Conservation (phyloP, 208 protist genomes). For the Acanthamoeba divionensis region DNA sequence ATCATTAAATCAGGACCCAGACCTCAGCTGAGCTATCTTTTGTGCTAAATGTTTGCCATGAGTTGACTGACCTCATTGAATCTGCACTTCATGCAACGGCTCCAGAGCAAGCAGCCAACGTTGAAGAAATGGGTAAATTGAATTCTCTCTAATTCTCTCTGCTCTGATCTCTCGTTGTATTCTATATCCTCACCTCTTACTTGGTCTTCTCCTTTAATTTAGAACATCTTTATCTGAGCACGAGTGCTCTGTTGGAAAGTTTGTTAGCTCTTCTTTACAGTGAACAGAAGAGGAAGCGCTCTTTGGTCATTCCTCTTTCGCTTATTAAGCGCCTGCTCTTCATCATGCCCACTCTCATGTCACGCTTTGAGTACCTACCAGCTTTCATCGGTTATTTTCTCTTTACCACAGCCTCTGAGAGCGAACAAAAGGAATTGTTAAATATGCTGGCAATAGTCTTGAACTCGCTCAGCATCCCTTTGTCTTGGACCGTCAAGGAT, state of each 20-base stretch:
- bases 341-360: neutral
- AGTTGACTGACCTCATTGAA: neutral
- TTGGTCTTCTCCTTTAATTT: no score
- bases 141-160: no score
- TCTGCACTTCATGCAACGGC: neutral
- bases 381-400: neutral
- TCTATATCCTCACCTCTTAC: no score
- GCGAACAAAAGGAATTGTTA: neutral
- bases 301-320: no score
- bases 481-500: neutral
- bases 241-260: neutral
- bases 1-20: neutral
- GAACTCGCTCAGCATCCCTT: neutral
- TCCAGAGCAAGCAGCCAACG: no score
- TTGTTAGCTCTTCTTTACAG: neutral
- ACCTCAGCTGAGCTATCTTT: neutral
- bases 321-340: neutral
- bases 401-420: neutral
- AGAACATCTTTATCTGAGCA: no score
- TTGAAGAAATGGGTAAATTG: no score
- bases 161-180: no score
- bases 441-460: neutral
- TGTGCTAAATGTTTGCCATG: neutral
- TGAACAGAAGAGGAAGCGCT: neutral
- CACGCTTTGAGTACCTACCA: neutral